Percentiles rank a stretch among this genome's conserved stretches.
Evolutionary conservation across 305 asterid genomes (phyloP).

Genomic region (Fraxinus floribunda): DNA sequence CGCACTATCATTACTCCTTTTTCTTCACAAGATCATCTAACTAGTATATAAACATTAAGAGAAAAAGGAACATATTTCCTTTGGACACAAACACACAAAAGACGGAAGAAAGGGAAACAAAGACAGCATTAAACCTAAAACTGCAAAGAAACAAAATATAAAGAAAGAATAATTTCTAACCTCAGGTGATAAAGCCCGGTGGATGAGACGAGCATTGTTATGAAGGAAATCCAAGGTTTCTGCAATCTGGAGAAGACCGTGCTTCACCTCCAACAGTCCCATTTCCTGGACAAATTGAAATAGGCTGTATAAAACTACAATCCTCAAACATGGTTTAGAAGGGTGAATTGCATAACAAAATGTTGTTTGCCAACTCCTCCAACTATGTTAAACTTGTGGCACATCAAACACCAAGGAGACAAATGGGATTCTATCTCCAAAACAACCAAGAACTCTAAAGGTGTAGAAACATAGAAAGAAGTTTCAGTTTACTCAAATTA

Average conservation of each 20-base stretch:
- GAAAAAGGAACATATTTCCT: background rate
- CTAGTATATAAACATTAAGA: background rate
- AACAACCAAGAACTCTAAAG: conserved; percentile 9
- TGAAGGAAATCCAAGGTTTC: conserved; percentile 97
- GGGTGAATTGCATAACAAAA: background rate
- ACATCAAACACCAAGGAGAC: conserved; percentile 15
- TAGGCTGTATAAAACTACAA: background rate
- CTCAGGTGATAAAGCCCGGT: conserved; percentile 92
- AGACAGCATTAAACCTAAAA: background rate
- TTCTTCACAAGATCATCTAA: background rate
- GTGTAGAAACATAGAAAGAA: background rate
- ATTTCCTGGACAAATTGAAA: conserved; percentile 61
- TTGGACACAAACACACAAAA: background rate
- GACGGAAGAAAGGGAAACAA: background rate
- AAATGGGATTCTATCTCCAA: conserved; percentile 5
- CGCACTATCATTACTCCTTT: background rate
- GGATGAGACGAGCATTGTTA: conserved; percentile 88
- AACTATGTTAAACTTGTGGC: background rate
- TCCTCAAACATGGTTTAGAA: conserved; percentile 6
- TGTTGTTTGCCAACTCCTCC: conserved; percentile 19
- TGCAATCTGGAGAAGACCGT: conserved; percentile 91
- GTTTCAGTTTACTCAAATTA: conserved; percentile 5
- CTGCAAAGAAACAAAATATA: background rate
- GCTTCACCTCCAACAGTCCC: conserved; percentile 97
- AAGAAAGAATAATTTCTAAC: conserved; percentile 33